A percentile compares a stretch with the other conserved stretches of the same genome.
These are phyloP conservation scores for Blastomyces emzantsi DNA, from an alignment of 2,329 filamentous ascomycete species.

Conservation along the genomic window DNA sequence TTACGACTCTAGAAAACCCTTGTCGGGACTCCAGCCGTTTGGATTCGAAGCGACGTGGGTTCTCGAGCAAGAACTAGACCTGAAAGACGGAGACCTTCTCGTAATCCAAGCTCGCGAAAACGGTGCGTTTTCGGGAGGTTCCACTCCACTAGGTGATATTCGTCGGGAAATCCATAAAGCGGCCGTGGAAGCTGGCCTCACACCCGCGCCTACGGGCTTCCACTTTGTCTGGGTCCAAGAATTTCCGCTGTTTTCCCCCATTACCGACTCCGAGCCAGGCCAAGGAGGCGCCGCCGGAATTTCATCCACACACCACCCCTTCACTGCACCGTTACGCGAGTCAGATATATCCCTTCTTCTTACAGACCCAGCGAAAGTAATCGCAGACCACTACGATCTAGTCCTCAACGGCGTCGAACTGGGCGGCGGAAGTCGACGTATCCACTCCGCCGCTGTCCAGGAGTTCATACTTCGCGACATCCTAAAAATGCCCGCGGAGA, in stretches of 20 bases:
- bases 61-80: slow-evolving; percentile 44
- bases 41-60: slow-evolving; percentile 61
- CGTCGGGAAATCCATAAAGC: slow-evolving; percentile 60
- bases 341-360: slow-evolving; percentile 66
- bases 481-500: slow-evolving; percentile 62
- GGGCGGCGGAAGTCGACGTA: slow-evolving; percentile 85
- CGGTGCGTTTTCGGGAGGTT: slow-evolving; percentile 59
- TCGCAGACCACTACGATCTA: slow-evolving; percentile 88
- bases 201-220: slow-evolving; percentile 46
- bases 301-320: slow-evolving; percentile 86
- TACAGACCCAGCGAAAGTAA: slow-evolving; percentile 60
- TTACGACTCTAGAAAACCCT: slow-evolving; percentile 62
- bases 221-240: slow-evolving; percentile 77
- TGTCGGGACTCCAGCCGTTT: slow-evolving; percentile 67
- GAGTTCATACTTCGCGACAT: slow-evolving; percentile 77
- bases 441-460: slow-evolving; percentile 75
- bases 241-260: slow-evolving; percentile 85
- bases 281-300: slow-evolving; percentile 76
- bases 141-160: slow-evolving; percentile 61
- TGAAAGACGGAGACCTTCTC: slow-evolving; percentile 67
- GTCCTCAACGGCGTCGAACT: slow-evolving; percentile 94
- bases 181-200: slow-evolving; percentile 54
- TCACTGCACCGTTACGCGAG: slow-evolving; percentile 71
- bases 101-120: slow-evolving; percentile 69
- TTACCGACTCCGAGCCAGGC: slow-evolving; percentile 57